A percentile compares a stretch with the other conserved stretches of the same genome.
Evolutionary conservation across 257 asterid genomes (phyloP).

Genomic region (Solanum acaule): DNA sequence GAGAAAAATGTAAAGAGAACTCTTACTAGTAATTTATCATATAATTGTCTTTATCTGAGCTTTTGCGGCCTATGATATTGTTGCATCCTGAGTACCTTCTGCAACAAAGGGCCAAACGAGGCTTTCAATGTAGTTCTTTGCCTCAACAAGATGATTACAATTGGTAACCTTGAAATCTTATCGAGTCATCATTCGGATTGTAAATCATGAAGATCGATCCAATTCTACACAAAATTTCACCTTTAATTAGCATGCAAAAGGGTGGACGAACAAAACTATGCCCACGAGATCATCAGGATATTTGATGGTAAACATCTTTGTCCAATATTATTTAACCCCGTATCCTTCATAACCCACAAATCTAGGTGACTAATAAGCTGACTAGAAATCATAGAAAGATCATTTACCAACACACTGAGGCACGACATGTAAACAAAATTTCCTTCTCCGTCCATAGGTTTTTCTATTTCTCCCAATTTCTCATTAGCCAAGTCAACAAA

Average conservation of each 20-base stretch:
- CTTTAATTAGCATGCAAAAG: constrained; percentile 22
- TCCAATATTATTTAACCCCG: not conserved
- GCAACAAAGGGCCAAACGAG: constrained; percentile 9
- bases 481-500: not conserved
- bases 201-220: constrained; percentile 17
- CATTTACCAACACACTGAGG: not conserved
- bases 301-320: not conserved
- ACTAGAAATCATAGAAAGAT: not conserved
- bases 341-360: not conserved
- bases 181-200: constrained; percentile 13
- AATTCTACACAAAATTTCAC: constrained; percentile 21
- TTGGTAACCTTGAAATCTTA: constrained; percentile 10
- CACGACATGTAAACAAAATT: not conserved
- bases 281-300: not conserved
- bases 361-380: not conserved
- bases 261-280: not conserved
- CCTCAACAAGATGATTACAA: not conserved
- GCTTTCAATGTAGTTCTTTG: constrained; percentile 24
- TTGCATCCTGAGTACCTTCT: not conserved
- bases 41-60: not conserved
- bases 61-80: not conserved
- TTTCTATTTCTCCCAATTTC: not conserved
- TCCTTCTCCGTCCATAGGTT: not conserved
- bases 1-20: not conserved
- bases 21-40: not conserved